phyloP scores from a whole-genome alignment of 805 yeast species.

The Ogataea paradorogensis region DNA sequence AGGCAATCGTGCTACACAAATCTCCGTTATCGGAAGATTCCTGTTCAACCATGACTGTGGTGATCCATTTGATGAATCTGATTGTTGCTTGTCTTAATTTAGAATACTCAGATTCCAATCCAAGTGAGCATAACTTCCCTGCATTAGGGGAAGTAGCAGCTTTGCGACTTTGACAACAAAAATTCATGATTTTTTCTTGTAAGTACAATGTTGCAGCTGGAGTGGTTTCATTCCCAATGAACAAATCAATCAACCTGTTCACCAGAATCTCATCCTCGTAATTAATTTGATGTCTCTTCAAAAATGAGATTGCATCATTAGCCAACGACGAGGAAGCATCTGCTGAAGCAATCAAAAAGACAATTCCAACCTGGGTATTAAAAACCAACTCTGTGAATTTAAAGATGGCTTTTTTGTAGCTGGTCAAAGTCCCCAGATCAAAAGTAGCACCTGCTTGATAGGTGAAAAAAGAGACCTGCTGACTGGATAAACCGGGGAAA shows the following conservation, averaged over 20 bases:
- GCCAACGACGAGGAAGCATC: constrained; percentile 57
- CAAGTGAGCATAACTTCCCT: constrained; percentile 52
- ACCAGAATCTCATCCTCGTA: constrained; percentile 48
- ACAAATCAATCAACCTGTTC: constrained; percentile 44
- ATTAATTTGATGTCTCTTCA: constrained; percentile 51
- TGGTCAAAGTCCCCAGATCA: constrained; percentile 44
- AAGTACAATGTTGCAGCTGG: constrained; percentile 54
- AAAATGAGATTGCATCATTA: constrained; percentile 48
- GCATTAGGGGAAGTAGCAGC: constrained; percentile 46
- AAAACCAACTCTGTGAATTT: constrained; percentile 44
- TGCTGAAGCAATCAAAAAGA: constrained; percentile 58
- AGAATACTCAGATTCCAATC: constrained; percentile 52
- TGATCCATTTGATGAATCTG: constrained; percentile 62
- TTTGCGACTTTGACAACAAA: constrained; percentile 48
- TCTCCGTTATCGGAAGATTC: constrained; percentile 18
- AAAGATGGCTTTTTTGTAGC: constrained; percentile 40
- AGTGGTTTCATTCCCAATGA: constrained; percentile 43
- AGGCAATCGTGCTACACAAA: constrained; percentile 45
- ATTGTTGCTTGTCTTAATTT: constrained; percentile 57
- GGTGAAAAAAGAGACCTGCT: constrained; percentile 61
- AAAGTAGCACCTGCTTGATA: constrained; percentile 64
- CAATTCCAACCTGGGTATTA: constrained; percentile 32
- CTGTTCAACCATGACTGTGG: constrained; percentile 25
- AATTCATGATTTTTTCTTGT: constrained; percentile 53
- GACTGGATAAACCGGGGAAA: constrained; percentile 62